These are phyloP conservation scores for Plantago elongata DNA, from an alignment of 257 asterid genomes.

Conservation along the genomic window DNA sequence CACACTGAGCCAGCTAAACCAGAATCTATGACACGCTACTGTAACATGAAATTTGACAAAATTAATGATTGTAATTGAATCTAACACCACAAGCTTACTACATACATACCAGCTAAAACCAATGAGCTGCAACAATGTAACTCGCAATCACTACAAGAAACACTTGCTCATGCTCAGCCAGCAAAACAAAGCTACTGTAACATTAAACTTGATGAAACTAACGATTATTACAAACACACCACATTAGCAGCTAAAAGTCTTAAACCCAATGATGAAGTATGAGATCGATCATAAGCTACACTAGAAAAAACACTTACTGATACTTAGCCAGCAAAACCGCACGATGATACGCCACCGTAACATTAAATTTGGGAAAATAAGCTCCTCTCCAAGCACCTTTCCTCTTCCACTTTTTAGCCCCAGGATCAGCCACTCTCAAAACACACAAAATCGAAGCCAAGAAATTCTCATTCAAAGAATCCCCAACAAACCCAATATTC, in stretches of 20 bases:
- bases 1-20: conserved; percentile 74
- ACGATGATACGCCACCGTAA: conserved; percentile 89
- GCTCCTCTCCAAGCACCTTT: conserved; percentile 98
- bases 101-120: too few relatives aligned
- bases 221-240: too few relatives aligned
- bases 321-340: conserved; percentile 85
- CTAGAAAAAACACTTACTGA: conserved; percentile 43
- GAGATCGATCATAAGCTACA: not conserved
- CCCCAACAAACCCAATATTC: conserved; percentile 95
- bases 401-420: conserved; percentile 94
- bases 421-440: conserved; percentile 58
- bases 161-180: conserved; percentile 74
- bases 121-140: too few relatives aligned
- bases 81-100: too few relatives aligned
- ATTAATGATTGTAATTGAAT: too few relatives aligned
- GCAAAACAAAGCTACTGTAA: conserved; percentile 87
- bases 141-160: not conserved
- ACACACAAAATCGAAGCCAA: conserved; percentile 72
- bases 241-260: too few relatives aligned
- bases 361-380: conserved; percentile 79
- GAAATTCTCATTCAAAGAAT: conserved; percentile 86
- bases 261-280: too few relatives aligned
- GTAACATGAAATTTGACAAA: conserved; percentile 60
- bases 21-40: conserved; percentile 82
- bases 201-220: conserved; percentile 43